A percentile compares a stretch with the other conserved stretches of the same genome.
Conservation (phyloP, 352 stramenopile genomes). For the Phytophthora sansomeana region DNA sequence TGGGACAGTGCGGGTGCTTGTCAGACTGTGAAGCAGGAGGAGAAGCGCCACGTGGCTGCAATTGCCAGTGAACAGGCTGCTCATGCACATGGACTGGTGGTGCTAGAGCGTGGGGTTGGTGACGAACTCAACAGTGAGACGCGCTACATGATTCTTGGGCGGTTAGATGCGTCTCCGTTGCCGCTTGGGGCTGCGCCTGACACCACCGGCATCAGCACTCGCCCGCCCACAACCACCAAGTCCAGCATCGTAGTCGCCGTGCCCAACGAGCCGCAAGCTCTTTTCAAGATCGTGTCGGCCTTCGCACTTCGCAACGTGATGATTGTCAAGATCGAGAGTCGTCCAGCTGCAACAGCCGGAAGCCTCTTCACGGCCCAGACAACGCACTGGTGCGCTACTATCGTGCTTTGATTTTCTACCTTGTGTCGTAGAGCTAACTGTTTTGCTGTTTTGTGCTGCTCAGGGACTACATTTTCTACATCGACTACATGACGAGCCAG, state of each 20-base stretch:
- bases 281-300: slow-evolving; percentile 83
- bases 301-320: slow-evolving; percentile 81
- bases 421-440: not conserved
- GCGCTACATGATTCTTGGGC: slow-evolving; percentile 76
- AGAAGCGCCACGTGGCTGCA: slow-evolving; percentile 54
- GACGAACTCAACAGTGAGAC: slow-evolving; percentile 80
- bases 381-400: slow-evolving; percentile 58
- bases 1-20: slow-evolving; percentile 76
- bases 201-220: slow-evolving; percentile 12
- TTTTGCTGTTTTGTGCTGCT: not conserved
- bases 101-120: slow-evolving; percentile 64
- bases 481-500: slow-evolving; percentile 74
- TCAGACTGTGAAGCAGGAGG: slow-evolving; percentile 67
- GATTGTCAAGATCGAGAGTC: slow-evolving; percentile 87
- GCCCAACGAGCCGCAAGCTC: slow-evolving; percentile 70
- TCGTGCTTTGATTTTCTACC: not conserved
- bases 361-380: slow-evolving; percentile 72
- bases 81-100: slow-evolving; percentile 53
- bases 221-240: slow-evolving; percentile 50
- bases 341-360: slow-evolving; percentile 67
- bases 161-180: slow-evolving; percentile 51
- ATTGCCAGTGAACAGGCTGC: slow-evolving; percentile 77
- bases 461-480: slow-evolving; percentile 86
- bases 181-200: slow-evolving; percentile 36
- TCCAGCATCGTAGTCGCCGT: slow-evolving; percentile 76